A percentile compares a stretch with the other conserved stretches of the same genome.
Evolutionary conservation across 164 flowering plant species (phyloP).

Genomic region (Macadamia tetraphylla): DNA sequence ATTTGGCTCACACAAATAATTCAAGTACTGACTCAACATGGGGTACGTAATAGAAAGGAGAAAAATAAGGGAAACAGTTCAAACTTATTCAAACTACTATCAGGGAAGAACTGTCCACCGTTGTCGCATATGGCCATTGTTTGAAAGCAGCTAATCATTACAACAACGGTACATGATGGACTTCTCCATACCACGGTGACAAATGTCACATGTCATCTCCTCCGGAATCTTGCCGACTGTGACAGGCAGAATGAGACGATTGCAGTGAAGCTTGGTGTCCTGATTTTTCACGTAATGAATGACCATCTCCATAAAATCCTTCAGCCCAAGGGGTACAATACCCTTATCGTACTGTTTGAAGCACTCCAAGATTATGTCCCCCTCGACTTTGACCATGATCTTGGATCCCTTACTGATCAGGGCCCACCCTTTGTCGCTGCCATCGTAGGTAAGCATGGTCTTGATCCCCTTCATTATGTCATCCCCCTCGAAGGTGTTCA

Average conservation of each 20-base stretch:
- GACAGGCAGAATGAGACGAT: slow-evolving; percentile 52
- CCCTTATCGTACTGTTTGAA: no score
- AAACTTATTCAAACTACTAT: no score
- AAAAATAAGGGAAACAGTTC: no score
- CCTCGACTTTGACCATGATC: slow-evolving; percentile 44
- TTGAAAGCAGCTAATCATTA: not conserved
- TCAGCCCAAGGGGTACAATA: no score
- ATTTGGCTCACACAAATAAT: no score
- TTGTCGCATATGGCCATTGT: no score
- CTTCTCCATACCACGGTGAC: slow-evolving; percentile 57
- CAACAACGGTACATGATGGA: slow-evolving; percentile 65
- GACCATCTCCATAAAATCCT: no score
- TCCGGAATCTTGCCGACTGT: slow-evolving; percentile 32
- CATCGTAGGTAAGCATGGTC: slow-evolving; percentile 48
- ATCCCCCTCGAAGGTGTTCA: slow-evolving; percentile 25
- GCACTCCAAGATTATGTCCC: slow-evolving; percentile 24
- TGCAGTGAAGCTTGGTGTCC: slow-evolving; percentile 44
- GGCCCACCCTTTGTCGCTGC: slow-evolving; percentile 59
- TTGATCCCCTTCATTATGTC: slow-evolving; percentile 44
- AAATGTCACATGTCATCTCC: slow-evolving; percentile 20
- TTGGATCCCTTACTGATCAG: slow-evolving; percentile 42
- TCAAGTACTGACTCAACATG: no score
- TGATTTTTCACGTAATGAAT: no score
- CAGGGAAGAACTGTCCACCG: no score
- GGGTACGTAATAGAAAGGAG: no score